These are phyloP conservation scores for Aspergillus sojae DNA, from an alignment of 2,329 filamentous ascomycete genomes.

Conservation along the genomic window DNA sequence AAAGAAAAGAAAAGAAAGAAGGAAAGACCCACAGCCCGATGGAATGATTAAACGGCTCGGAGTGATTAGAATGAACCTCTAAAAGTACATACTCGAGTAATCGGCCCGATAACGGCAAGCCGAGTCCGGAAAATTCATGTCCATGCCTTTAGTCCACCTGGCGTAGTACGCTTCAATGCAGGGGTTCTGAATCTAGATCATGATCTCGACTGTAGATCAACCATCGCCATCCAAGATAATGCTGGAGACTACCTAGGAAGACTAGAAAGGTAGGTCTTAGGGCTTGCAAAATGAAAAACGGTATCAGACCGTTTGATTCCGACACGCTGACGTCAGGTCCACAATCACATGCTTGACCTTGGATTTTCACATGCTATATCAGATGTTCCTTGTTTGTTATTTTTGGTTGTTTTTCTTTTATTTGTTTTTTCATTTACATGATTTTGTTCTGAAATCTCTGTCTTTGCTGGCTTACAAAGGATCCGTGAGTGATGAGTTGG, in stretches of 20 bases:
- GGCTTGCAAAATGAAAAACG: no score
- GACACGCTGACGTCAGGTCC: constrained; percentile 5
- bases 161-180: neutral
- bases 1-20: neutral
- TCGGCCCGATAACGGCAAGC: neutral
- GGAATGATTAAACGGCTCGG: neutral
- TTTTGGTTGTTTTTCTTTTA: neutral
- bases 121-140: neutral
- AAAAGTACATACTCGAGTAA: neutral
- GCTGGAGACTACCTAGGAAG: no score
- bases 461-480: neutral
- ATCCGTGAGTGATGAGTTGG: neutral
- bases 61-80: neutral
- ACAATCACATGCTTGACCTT: constrained; percentile 10
- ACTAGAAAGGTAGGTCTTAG: no score
- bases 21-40: neutral
- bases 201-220: neutral
- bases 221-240: no score
- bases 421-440: neutral
- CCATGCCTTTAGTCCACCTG: neutral
- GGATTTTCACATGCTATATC: constrained; percentile 8
- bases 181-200: neutral
- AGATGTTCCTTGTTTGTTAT: neutral
- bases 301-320: neutral
- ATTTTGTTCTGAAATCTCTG: neutral